Conservation (phyloP, 495 filamentous ascomycete species). For the Aspergillus coremiiformis region DNA sequence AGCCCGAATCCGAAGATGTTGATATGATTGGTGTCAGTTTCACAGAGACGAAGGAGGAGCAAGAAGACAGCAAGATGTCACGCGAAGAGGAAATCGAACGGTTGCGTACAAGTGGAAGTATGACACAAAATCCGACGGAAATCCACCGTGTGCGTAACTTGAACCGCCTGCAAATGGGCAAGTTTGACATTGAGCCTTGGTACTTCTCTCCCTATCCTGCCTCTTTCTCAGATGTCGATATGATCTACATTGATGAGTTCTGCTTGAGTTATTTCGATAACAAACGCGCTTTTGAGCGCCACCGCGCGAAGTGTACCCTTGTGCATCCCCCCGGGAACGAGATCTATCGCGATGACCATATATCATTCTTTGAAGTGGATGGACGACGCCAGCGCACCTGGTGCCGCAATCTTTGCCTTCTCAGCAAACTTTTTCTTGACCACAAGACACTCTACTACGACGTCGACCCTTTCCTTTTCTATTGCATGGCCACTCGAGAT, state of each 20-base stretch:
- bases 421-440: conserved; percentile 94
- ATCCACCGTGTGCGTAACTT: conserved; percentile 95
- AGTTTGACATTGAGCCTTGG: conserved; percentile 90
- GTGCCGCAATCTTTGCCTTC: conserved; percentile 92
- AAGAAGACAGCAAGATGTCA: conserved; percentile 50
- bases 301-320: conserved; percentile 84
- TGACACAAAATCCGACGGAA: conserved; percentile 98
- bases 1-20: conserved; percentile 51
- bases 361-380: conserved; percentile 97
- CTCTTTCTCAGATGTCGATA: conserved; percentile 73
- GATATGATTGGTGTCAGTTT: conserved; percentile 56
- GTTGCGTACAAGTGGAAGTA: conserved; percentile 84
- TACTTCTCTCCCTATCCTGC: conserved; percentile 97
- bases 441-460: conserved; percentile 99
- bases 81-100: conserved; percentile 95
- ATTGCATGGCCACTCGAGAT: conserved; percentile 88
- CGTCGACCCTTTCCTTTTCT: conserved; percentile 97
- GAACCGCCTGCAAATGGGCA: conserved; percentile 85
- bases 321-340: conserved; percentile 95
- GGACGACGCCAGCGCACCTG: conserved; percentile 90
- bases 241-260: conserved; percentile 96
- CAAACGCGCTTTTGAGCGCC: conserved; percentile 68
- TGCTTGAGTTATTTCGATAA: conserved; percentile 87
- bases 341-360: conserved; percentile 90
- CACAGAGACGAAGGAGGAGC: conserved; percentile 43